Evolutionary conservation across 495 filamentous ascomycete genomes (phyloP).

Genomic region (Hyaloscypha variabilis): DNA sequence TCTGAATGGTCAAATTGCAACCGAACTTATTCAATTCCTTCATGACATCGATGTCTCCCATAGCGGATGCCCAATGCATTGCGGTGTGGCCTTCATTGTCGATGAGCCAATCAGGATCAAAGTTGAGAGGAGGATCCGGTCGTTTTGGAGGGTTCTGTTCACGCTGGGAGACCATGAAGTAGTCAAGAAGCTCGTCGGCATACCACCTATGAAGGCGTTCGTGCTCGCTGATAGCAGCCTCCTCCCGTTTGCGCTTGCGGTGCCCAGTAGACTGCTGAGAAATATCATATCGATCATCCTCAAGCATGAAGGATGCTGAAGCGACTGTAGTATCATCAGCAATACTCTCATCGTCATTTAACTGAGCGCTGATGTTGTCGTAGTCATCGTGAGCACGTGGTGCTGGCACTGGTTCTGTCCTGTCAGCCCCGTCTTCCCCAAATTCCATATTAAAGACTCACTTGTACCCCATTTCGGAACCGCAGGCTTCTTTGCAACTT

Average conservation of each 20-base stretch:
- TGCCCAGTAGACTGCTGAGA: constrained; percentile 57
- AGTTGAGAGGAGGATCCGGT: constrained; percentile 78
- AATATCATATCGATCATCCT: constrained; percentile 72
- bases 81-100: constrained; percentile 88
- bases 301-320: constrained; percentile 79
- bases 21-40: constrained; percentile 77
- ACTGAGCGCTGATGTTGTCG: constrained; percentile 52
- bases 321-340: constrained; percentile 79
- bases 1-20: constrained; percentile 67
- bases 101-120: constrained; percentile 85
- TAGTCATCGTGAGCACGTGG: constrained; percentile 45
- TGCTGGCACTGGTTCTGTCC: constrained; percentile 34
- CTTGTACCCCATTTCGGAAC: constrained; percentile 52
- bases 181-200: constrained; percentile 89
- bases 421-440: constrained; percentile 31
- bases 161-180: constrained; percentile 83
- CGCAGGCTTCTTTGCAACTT: constrained; percentile 63
- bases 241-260: constrained; percentile 79
- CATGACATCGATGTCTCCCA: constrained; percentile 93
- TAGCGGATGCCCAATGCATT: constrained; percentile 96
- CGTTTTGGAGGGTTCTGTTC: constrained; percentile 65
- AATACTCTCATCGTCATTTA: constrained; percentile 74
- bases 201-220: constrained; percentile 89
- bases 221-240: constrained; percentile 60
- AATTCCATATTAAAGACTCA: constrained; percentile 34